Evolutionary conservation across 805 yeast genomes (phyloP), one percentile per base, ranked within the genome.

Genomic region (Cyberlindnera xishuangbannaensis): DNA sequence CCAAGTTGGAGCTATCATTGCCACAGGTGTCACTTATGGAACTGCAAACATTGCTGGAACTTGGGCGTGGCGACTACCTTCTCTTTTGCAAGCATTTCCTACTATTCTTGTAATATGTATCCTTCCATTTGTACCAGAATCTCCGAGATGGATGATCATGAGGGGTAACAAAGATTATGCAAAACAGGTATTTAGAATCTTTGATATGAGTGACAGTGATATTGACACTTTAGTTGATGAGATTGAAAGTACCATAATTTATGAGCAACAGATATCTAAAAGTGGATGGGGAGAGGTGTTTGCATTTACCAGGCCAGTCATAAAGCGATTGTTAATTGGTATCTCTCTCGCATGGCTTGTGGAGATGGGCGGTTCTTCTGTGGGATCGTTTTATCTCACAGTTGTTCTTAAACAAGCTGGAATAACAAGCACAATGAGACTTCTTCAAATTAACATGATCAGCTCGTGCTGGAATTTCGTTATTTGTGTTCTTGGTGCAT

Each of bases 401-500:
- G 24, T 40, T 5, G 11, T 40, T 15, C 28, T 40, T 6, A 17
- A 27, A 26, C 40, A 40, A 18, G 43, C 40, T 43, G 75, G 76
- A 33, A 69, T 71, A 39, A 65, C 67, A 32, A 57, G 48, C 21
- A 48, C 56, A 12, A 54, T 50, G 30, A 50, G 50, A 27, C 64
- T 67, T 47, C 59, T 69, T 30, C 47, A 63, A 32, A 61, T 69
- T 40, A 70, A 70, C 45, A 28, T 40, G 25, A 40, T 40, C 28
- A 27, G 34, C 20, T 27, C 38, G 4, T 27, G 30, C 26, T 36
- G 38, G 40, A 25, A 28, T 21, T 36, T 40, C 16, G 21, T 31
- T 12, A 34, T 36, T 12, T 15, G 37, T 4, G 7, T 36, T 14
- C 18, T 14, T n/a, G 30, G 32, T 11, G n/a, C 35, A 6, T 39